Evolutionary conservation across 257 asterid genomes (phyloP), one percentile per base, ranked within the genome.

Genomic region (Nicotiana obtusifolia): DNA sequence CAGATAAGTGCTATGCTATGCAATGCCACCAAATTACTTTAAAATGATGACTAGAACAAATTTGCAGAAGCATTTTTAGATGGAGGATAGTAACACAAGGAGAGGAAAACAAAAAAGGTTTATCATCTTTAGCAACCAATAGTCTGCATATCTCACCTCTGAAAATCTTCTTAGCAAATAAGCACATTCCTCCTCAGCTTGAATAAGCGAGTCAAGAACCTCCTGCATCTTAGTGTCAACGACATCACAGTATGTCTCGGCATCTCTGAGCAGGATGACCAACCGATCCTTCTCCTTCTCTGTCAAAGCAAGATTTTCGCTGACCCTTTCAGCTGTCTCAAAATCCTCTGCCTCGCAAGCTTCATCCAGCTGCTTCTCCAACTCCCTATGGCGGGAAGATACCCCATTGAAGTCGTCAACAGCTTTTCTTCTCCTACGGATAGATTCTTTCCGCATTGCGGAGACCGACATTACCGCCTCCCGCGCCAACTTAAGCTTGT

Each of bases 261-360:
- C 90, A 35, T 85, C 85, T 61, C 81, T 82, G 5, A 84, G 85
- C 20, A 84, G 76, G 61, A 53, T 59, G 15, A 65, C 35, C 80
- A 83, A 78, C 33, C 52, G 44, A 64, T 89, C 88, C 80, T 80
- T 82, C 22, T 89, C 89, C 84, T 79, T 78, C 81, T 89, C 90
- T 5, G 89, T 85, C 0, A 83, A 82, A 81, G 91, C 84, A 37
- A 89, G 87, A 52, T 84, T 82, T 31, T 84, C 85, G 66, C 91
- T 87, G 11, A 89, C 79, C 35, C 83, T 82, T 64, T 89, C 91
- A 30, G 91, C 91, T 30, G 82, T 84, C 81, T 89, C 91, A 66
- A 89, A 89, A 71, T 89, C 91, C 84, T 89, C 91, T 4, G 87
- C 77, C 66, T 89, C 90, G 54, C 90, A 87, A 76, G 91, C 90